phyloP scores from a whole-genome alignment of 768 basidiomycete genomes.

The Suillus spraguei region DNA sequence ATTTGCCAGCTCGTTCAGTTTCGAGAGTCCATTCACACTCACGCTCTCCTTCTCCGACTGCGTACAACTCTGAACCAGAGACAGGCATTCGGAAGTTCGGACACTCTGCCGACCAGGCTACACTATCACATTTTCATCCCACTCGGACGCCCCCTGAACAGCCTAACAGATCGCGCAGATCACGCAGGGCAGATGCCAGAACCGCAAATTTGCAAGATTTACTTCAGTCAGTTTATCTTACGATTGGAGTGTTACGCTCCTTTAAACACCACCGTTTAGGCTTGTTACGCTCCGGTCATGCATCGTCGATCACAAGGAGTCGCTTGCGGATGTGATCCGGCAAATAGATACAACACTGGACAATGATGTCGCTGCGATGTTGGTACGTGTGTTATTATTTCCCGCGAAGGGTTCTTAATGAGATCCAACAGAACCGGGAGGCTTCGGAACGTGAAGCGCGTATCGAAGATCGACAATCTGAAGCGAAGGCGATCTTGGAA shows the following conservation, averaged over 20 bases:
- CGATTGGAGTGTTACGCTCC: slow-evolving; percentile 3
- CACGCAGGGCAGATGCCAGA: slow-evolving; percentile 34
- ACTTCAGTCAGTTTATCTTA: slow-evolving; percentile 54
- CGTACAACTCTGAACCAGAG: slow-evolving; percentile 78
- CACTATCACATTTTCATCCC: not conserved
- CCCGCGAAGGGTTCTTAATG: slow-evolving; percentile 29
- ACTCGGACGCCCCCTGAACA: not conserved
- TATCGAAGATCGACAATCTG: slow-evolving; percentile 50
- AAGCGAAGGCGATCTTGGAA: slow-evolving; percentile 44
- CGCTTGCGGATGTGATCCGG: slow-evolving; percentile 48
- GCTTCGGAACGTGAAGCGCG: slow-evolving; percentile 63
- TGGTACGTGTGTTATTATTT: slow-evolving; percentile 42
- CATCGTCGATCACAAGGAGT: slow-evolving; percentile 52
- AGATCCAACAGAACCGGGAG: slow-evolving; percentile 60
- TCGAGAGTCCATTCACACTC: slow-evolving; percentile 28
- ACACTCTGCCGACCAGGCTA: slow-evolving; percentile 24
- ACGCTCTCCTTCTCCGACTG: slow-evolving; percentile 61
- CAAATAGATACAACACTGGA: slow-evolving; percentile 52
- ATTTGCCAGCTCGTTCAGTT: slow-evolving; percentile 45
- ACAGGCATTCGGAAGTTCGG: slow-evolving; percentile 46
- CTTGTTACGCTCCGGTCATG: slow-evolving; percentile 54
- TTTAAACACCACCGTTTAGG: slow-evolving; percentile 36
- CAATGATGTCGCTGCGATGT: slow-evolving; percentile 38
- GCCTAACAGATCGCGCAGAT: slow-evolving; percentile 22
- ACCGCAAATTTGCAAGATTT: slow-evolving; percentile 71